A percentile compares a stretch with the other conserved stretches of the same genome.
These are phyloP conservation scores for Metroxylon sagu DNA, from an alignment of 176 grass and related monocot genomes.

Conservation along the genomic window DNA sequence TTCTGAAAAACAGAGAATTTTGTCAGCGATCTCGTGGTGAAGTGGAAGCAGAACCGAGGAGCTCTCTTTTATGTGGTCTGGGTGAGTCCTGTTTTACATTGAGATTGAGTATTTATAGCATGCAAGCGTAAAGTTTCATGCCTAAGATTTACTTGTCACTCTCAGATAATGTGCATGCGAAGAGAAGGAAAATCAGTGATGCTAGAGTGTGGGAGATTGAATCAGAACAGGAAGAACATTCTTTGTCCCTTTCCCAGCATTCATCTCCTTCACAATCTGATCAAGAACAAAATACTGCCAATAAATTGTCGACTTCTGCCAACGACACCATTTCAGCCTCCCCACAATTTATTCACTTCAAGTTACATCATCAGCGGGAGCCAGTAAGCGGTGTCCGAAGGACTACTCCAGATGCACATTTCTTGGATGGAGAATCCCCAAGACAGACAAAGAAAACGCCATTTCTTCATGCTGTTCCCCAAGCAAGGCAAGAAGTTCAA, in stretches of 20 bases:
- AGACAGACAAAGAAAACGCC: slow-evolving; percentile 43
- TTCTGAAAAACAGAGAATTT: slow-evolving; percentile 29
- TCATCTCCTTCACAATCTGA: slow-evolving; percentile 93
- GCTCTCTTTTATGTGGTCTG: slow-evolving; percentile 26
- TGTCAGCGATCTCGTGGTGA: slow-evolving; percentile 24
- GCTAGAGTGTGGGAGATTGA: slow-evolving; percentile 35
- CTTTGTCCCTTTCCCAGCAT: slow-evolving; percentile 76
- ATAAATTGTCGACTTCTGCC: slow-evolving; percentile 49
- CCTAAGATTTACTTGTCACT: not conserved
- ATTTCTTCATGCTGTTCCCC: slow-evolving; percentile 35
- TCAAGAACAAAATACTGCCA: slow-evolving; percentile 65
- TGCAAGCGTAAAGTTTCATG: no score
- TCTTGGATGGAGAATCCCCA: slow-evolving; percentile 13
- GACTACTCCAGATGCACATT: slow-evolving; percentile 4
- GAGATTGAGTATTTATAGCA: not conserved
- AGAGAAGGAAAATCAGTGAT: slow-evolving; percentile 59
- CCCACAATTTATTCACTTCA: slow-evolving; percentile 50
- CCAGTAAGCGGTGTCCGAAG: slow-evolving; percentile 27
- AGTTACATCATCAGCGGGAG: slow-evolving; percentile 10
- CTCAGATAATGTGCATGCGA: slow-evolving; percentile 53
- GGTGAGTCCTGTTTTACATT: slow-evolving; percentile 24
- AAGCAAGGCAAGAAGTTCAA: slow-evolving; percentile 46
- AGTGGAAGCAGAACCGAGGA: slow-evolving; percentile 49
- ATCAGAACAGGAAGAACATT: slow-evolving; percentile 85
- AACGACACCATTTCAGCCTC: slow-evolving; percentile 35